A percentile compares a stretch with the other conserved stretches of the same genome.
These are phyloP conservation scores for Hyphodiscus hymeniophilus DNA, from an alignment of 495 filamentous ascomycete species.

Conservation along the genomic window DNA sequence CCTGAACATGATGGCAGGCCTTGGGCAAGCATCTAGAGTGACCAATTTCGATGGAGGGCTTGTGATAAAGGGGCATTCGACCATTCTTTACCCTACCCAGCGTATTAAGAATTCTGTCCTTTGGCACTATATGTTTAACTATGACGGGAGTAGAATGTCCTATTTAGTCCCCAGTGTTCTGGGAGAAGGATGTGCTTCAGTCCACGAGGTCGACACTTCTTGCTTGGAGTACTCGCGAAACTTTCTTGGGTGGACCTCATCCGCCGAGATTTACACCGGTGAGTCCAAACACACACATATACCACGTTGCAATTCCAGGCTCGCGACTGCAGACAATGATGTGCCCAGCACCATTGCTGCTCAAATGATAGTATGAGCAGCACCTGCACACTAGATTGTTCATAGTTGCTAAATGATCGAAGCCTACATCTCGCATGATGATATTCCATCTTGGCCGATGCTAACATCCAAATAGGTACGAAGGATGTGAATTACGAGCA, in stretches of 20 bases:
- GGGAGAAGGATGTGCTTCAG: too few species aligned
- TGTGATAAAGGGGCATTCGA: constrained; percentile 27
- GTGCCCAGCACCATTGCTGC: too few species aligned
- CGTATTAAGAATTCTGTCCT: constrained; percentile 12
- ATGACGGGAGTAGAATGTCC: constrained; percentile 10
- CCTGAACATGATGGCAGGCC: constrained; percentile 1
- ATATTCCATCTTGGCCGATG: too few species aligned
- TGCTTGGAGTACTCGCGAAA: constrained; percentile 1
- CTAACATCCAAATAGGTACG: too few species aligned
- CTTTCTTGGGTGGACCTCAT: constrained; percentile 8
- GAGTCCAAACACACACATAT: too few species aligned
- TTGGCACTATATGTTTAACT: constrained; percentile 24
- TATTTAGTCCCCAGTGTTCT: too few species aligned
- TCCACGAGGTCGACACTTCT: not conserved
- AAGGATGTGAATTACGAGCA: constrained; percentile 5
- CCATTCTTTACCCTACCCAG: constrained; percentile 22
- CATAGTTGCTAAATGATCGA: too few species aligned
- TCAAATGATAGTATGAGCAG: too few species aligned
- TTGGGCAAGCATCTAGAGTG: not conserved
- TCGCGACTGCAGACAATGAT: too few species aligned
- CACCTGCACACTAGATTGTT: too few species aligned
- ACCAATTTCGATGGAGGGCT: constrained; percentile 6
- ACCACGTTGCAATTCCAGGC: too few species aligned
- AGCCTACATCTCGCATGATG: too few species aligned
- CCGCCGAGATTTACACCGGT: not conserved